A percentile compares a stretch with the other conserved stretches of the same genome.
Conservation (phyloP, 2,329 filamentous ascomycete genomes). For the Aphanoascus verrucosus region DNA sequence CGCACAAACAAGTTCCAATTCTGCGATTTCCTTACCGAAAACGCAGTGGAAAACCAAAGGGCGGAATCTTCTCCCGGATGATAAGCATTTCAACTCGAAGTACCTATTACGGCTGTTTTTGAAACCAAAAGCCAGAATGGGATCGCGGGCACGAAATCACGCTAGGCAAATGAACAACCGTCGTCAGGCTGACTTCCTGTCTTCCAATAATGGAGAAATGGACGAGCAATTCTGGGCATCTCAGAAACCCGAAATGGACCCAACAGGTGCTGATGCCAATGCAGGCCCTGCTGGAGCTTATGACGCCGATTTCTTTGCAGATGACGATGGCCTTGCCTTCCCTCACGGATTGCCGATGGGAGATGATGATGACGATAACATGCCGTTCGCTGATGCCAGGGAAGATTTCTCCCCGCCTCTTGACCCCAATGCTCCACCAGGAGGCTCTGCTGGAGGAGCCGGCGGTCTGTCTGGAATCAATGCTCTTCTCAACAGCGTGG, state of each 20-base stretch:
- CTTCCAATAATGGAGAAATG: conserved; percentile 62
- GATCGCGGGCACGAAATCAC: conserved; percentile 50
- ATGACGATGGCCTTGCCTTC: conserved; percentile 51
- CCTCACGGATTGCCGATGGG: conserved; percentile 37
- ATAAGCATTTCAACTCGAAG: conserved; percentile 95
- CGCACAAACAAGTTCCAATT: conserved; percentile 68
- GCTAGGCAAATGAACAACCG: conserved; percentile 28
- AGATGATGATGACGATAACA: conserved; percentile 39
- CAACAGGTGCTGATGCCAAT: conserved; percentile 41
- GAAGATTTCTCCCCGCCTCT: conserved; percentile 38
- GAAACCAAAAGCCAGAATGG: conserved; percentile 82
- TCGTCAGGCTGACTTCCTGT: conserved; percentile 41
- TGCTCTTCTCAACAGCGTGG: conserved; percentile 32
- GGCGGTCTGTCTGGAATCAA: conserved; percentile 30
- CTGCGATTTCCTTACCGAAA: conserved; percentile 75
- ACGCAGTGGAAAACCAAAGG: conserved; percentile 93
- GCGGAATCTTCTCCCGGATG: conserved; percentile 84
- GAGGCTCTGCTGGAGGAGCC: conserved; percentile 25
- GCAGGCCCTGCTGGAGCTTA: conserved; percentile 63
- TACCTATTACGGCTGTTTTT: conserved; percentile 83
- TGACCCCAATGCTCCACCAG: conserved; percentile 25
- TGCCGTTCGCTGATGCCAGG: conserved; percentile 40
- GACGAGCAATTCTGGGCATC: conserved; percentile 94
- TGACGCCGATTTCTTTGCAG: conserved; percentile 87
- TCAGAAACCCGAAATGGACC: conserved; percentile 45